These are phyloP conservation scores for Fusarium cyanostomum DNA, from an alignment of 2,329 filamentous ascomycete species.

Conservation along the genomic window DNA sequence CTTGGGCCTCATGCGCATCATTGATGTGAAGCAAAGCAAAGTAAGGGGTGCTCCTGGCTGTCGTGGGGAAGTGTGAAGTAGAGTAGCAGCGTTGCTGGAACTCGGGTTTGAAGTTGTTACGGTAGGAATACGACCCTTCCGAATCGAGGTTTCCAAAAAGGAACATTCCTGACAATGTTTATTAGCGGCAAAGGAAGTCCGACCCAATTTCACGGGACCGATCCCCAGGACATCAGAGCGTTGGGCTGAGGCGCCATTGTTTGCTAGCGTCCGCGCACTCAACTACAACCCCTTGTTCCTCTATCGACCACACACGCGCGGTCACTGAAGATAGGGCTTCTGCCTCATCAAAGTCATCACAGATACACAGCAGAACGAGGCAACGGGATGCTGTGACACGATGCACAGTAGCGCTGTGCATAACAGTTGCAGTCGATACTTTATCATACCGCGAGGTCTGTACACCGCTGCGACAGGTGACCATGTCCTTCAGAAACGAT, in stretches of 20 bases:
- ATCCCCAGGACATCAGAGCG: constrained; percentile 26
- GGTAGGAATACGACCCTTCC: background rate
- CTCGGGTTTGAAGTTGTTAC: background rate
- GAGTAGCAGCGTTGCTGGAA: constrained; percentile 14
- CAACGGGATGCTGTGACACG: constrained; percentile 15
- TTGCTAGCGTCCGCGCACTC: constrained; percentile 30
- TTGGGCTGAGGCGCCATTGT: constrained; percentile 22
- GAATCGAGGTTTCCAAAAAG: constrained; percentile 12
- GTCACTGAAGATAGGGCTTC: background rate
- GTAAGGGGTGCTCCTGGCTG: constrained; percentile 28
- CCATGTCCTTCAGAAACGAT: background rate
- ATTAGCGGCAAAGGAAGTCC: background rate
- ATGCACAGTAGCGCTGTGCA: background rate
- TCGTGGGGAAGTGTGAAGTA: constrained; percentile 35
- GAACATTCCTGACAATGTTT: background rate
- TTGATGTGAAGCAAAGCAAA: constrained; percentile 32
- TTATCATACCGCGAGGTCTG: background rate
- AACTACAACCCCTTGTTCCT: background rate
- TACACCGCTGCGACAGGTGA: constrained; percentile 3
- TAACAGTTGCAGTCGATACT: background rate
- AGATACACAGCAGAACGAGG: constrained; percentile 3
- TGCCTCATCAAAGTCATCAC: background rate
- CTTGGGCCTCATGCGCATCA: constrained; percentile 44
- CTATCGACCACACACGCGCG: background rate
- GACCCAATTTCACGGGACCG: constrained; percentile 31